Evolutionary conservation across 2,329 filamentous ascomycete species (phyloP), one percentile per base, ranked within the genome.

Genomic region (Talaromyces sp.): DNA sequence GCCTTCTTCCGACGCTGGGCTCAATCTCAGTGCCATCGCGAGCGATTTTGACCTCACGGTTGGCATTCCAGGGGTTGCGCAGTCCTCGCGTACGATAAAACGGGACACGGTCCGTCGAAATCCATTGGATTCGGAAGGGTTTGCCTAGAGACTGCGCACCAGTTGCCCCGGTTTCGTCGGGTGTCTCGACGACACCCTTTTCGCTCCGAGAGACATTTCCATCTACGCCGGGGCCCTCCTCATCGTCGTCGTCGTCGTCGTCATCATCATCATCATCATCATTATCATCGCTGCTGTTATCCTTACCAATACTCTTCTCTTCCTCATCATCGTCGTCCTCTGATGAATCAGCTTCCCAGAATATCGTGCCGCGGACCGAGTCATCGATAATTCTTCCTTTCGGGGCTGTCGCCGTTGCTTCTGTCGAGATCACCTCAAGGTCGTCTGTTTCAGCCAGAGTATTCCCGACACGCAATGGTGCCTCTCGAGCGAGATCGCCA

Each of bases 41-140:
- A 28, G 94, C 94, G 71, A 98, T 96, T 76, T 98, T 98, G 65
- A 98, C 91, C 72, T 98, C 94, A 58, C 94, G 83, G 70, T 97
- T 96, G 4, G 91, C 90, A 74, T 98, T 98, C 91, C 92, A 96
- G 0, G 92, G 90, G 72, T 98, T 98, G 36, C 93, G 85, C 60
- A 98, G 77, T 0, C 94, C 93, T 65, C 92, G 82, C 0, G 93
- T 96, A 51, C 90, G 86, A 73, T 95, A 96, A 72, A 98, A 98
- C 0, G 94, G 92, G 5, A 98, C 82, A 40, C 88, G 85, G 60
- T 85, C 87, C 5, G 90, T 96, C 12, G 91, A 96, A 7, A 96
- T 75, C 94, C 94, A 98, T 76, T 96, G 88, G 53, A 98, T 85
- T 68, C 87, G 87, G 81, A 98, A 98, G 0, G 93, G 93, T 68